Evolutionary conservation across 495 filamentous ascomycete species (phyloP).

Genomic region (Daldinia caldariorum): DNA sequence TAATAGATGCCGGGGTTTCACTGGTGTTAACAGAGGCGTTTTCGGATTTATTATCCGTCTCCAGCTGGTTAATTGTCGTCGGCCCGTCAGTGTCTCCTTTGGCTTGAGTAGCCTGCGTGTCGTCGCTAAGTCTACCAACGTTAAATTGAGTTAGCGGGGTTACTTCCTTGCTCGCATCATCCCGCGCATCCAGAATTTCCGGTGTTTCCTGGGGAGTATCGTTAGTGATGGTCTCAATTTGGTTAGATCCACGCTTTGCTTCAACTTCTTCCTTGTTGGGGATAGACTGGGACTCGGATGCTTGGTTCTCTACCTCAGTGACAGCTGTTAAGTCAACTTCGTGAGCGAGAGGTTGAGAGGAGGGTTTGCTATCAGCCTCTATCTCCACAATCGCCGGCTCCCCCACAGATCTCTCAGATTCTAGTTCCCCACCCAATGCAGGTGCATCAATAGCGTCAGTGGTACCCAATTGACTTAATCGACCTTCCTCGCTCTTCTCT

Average conservation of each 20-base stretch:
- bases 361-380: constrained; percentile 18
- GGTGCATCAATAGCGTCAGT: constrained; percentile 4
- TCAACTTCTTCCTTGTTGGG: constrained; percentile 27
- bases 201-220: constrained; percentile 16
- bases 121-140: constrained; percentile 7
- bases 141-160: constrained; percentile 9
- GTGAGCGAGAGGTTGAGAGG: constrained; percentile 6
- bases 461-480: neutral
- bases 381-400: constrained; percentile 20
- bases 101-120: constrained; percentile 5
- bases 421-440: constrained; percentile 14
- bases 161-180: constrained; percentile 14
- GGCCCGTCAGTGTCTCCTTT: constrained; percentile 4
- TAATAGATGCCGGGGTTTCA: constrained; percentile 9
- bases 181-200: constrained; percentile 9
- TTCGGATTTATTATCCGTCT: constrained; percentile 8
- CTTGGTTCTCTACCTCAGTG: constrained; percentile 11
- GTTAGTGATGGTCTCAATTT: constrained; percentile 16
- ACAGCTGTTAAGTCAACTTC: constrained; percentile 17
- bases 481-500: constrained; percentile 28
- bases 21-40: constrained; percentile 6
- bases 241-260: constrained; percentile 30
- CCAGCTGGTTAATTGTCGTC: constrained; percentile 3
- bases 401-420: constrained; percentile 25
- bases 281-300: constrained; percentile 22